Evolutionary conservation across 495 filamentous ascomycete genomes (phyloP).

Genomic region (Tuber melanosporum): DNA sequence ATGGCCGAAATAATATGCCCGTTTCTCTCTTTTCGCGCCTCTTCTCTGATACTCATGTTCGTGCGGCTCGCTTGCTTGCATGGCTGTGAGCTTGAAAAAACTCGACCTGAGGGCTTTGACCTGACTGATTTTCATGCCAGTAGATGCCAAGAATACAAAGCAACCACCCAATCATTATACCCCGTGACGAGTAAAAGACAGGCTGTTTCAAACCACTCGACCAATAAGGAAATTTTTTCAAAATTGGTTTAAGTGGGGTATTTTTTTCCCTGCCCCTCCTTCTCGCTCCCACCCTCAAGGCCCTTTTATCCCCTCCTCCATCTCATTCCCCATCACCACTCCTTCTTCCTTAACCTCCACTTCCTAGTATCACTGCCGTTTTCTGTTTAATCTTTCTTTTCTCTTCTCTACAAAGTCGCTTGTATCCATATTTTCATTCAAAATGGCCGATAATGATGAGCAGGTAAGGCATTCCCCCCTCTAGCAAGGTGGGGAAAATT

Average conservation of each 20-base stretch:
- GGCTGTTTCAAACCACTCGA: constrained; percentile 19
- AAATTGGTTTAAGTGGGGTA: constrained; percentile 28
- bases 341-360: constrained; percentile 30
- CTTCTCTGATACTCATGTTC: background rate
- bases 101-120: background rate
- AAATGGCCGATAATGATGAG: constrained; percentile 55
- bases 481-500: background rate
- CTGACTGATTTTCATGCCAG: background rate
- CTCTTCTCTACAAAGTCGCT: constrained; percentile 39
- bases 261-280: constrained; percentile 41
- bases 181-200: constrained; percentile 10
- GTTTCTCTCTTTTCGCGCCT: background rate
- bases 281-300: constrained; percentile 22
- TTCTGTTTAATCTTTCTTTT: constrained; percentile 33
- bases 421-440: constrained; percentile 42
- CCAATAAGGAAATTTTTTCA: constrained; percentile 13
- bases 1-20: background rate
- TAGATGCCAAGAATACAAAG: background rate
- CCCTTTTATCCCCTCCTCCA: constrained; percentile 37
- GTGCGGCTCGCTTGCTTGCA: background rate
- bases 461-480: constrained; percentile 47
- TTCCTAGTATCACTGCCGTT: constrained; percentile 23
- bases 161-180: background rate
- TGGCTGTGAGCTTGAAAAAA: background rate
- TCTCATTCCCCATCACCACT: constrained; percentile 37